Percentiles rank a stretch among this genome's conserved stretches.
Evolutionary conservation across 805 yeast species (phyloP).

Genomic region (Cyberlindnera meyerae): DNA sequence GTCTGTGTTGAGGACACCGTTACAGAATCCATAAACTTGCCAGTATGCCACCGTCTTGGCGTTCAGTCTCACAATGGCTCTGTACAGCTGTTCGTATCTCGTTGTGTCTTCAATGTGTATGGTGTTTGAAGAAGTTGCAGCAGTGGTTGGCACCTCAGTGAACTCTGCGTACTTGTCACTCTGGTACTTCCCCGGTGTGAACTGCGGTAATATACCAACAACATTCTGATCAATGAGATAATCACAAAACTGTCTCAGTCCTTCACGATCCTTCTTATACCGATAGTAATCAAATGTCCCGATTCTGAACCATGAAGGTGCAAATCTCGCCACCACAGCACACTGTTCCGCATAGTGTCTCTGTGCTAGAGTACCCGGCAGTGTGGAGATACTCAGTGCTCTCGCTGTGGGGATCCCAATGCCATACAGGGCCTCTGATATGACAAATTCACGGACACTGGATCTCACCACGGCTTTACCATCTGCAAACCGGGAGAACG

Average conservation of each 20-base stretch:
- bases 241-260: slow-evolving; percentile 59
- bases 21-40: slow-evolving; percentile 89
- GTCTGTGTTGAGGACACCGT: slow-evolving; percentile 93
- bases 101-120: slow-evolving; percentile 37
- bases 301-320: slow-evolving; percentile 80
- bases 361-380: slow-evolving; percentile 76
- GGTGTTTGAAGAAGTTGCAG: not conserved
- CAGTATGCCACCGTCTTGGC: slow-evolving; percentile 76
- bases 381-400: slow-evolving; percentile 64
- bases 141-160: no score
- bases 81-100: slow-evolving; percentile 64
- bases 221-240: slow-evolving; percentile 61
- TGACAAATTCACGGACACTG: slow-evolving; percentile 80
- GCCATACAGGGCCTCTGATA: slow-evolving; percentile 74
- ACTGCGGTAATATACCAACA: slow-evolving; percentile 34
- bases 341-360: slow-evolving; percentile 71
- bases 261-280: slow-evolving; percentile 62
- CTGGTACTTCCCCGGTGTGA: slow-evolving; percentile 21
- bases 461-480: slow-evolving; percentile 92
- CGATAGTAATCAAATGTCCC: slow-evolving; percentile 86
- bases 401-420: slow-evolving; percentile 85
- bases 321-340: slow-evolving; percentile 79
- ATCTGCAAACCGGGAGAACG: slow-evolving; percentile 92
- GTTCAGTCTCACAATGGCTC: slow-evolving; percentile 67
- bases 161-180: slow-evolving; percentile 20